Conservation (phyloP, 225 moss, liverwort and hornwort genomes). For the Neckera pumila region DNA sequence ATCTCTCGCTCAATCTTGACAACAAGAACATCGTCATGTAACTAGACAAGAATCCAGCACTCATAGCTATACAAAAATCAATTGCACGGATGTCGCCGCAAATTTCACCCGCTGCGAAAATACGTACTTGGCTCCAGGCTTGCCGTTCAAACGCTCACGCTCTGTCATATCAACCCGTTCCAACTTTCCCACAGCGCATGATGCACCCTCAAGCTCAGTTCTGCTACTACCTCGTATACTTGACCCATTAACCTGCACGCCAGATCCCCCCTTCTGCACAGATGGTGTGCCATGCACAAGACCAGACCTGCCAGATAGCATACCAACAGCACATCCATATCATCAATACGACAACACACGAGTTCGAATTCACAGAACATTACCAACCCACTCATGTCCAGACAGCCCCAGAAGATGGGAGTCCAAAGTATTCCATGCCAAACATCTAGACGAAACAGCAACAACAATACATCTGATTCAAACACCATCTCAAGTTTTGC, state of each 20-base stretch:
- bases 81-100: not conserved
- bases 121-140: conserved; percentile 52
- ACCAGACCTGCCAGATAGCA: conserved; percentile 23
- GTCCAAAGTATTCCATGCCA: not conserved
- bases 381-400: not conserved
- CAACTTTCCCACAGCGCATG: conserved; percentile 19
- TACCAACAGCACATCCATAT: not conserved
- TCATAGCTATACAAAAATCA: not conserved
- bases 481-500: not conserved
- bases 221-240: conserved; percentile 44
- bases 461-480: not conserved
- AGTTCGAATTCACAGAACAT: not conserved
- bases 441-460: not conserved
- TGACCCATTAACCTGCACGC: conserved; percentile 48
- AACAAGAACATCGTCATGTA: not conserved
- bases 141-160: conserved; percentile 42
- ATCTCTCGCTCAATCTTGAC: not conserved
- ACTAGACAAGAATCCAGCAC: not conserved
- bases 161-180: conserved; percentile 37
- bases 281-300: conserved; percentile 61
- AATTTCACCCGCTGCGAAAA: not conserved
- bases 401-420: not conserved
- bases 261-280: conserved; percentile 61
- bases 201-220: conserved; percentile 38
- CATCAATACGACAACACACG: not conserved